Percentiles rank a stretch among this genome's conserved stretches.
phyloP scores from a whole-genome alignment of 2,329 filamentous ascomycete species.

The Tolypocladium tundrense region DNA sequence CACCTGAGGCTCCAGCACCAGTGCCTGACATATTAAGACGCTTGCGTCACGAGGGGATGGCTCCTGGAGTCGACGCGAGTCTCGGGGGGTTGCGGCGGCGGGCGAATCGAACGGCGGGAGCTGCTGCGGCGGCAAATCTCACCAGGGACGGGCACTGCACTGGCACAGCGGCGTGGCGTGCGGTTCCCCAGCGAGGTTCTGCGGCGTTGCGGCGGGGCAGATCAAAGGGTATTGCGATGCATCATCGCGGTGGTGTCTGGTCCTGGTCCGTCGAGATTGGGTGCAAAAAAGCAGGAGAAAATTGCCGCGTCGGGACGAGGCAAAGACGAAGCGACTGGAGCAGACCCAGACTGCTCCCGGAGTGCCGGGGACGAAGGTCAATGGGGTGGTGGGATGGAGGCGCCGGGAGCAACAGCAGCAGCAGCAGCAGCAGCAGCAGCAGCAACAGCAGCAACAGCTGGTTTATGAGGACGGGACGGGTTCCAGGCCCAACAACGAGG shows the following conservation, averaged over 20 bases:
- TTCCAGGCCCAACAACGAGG: neutral
- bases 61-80: neutral
- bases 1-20: slow-evolving; percentile 23
- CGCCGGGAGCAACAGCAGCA: neutral
- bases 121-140: slow-evolving; percentile 1
- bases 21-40: slow-evolving; percentile 22
- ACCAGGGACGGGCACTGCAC: slow-evolving; percentile 3
- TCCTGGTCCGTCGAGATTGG: slow-evolving; percentile 3
- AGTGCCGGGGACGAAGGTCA: slow-evolving; percentile 5
- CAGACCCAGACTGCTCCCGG: slow-evolving; percentile 7
- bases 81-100: neutral
- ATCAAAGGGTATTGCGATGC: slow-evolving; percentile 8
- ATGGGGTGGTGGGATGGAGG: slow-evolving; percentile 1
- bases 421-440: no score
- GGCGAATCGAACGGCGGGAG: neutral
- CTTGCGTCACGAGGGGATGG: neutral
- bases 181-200: neutral
- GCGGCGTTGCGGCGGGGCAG: slow-evolving; percentile 6
- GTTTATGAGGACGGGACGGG: neutral
- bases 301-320: neutral
- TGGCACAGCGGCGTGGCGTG: neutral
- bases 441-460: neutral
- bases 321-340: slow-evolving; percentile 1
- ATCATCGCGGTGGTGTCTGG: slow-evolving; percentile 6
- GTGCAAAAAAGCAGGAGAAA: neutral